Evolutionary conservation across 208 protist species (phyloP).

Genomic region (Naegleria lovaniensis): DNA sequence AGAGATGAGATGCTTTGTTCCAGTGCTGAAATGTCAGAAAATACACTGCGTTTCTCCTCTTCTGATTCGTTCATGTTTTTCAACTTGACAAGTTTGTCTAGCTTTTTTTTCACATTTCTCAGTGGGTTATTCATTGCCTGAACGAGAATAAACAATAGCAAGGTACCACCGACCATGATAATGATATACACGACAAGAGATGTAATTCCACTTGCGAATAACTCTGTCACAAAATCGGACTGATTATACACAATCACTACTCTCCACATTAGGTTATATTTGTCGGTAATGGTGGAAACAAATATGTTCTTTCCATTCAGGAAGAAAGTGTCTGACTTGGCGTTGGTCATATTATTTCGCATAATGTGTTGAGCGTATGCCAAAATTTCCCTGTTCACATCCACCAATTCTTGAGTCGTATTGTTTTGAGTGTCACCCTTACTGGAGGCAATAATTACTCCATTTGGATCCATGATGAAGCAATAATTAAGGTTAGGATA

Average conservation of each 20-base stretch:
- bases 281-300: background rate
- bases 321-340: background rate
- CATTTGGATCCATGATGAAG: background rate
- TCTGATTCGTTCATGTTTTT: background rate
- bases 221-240: background rate
- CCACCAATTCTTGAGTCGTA: too few species aligned
- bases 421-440: background rate
- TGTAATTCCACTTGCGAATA: background rate
- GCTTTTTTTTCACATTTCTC: background rate
- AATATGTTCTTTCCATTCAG: background rate
- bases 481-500: background rate
- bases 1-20: background rate
- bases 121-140: background rate
- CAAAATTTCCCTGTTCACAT: too few species aligned
- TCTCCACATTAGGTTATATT: background rate
- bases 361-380: too few species aligned
- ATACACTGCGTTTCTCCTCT: background rate
- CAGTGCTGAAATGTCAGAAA: background rate
- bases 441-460: background rate
- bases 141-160: background rate
- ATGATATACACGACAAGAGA: background rate
- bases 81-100: background rate
- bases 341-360: too few species aligned
- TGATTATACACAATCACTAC: background rate
- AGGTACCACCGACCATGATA: background rate